These are phyloP conservation scores for Microsporum ferrugineum DNA, from an alignment of 2,329 filamentous ascomycete genomes.

Conservation along the genomic window DNA sequence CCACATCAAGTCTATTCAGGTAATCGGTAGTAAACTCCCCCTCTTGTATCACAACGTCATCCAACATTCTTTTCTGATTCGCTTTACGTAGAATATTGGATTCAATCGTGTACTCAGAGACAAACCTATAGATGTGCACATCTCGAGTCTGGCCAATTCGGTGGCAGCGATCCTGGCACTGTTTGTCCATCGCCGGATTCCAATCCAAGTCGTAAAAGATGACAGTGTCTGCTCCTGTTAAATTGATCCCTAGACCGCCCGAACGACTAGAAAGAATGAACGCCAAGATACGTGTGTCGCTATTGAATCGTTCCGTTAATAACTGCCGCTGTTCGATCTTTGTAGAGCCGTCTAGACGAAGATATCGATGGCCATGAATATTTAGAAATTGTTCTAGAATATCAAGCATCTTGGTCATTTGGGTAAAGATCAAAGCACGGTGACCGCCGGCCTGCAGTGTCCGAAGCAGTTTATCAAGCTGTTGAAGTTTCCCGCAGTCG, in stretches of 20 bases:
- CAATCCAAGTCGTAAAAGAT: constrained; percentile 99
- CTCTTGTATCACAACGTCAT: constrained; percentile 96
- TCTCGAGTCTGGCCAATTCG: constrained; percentile 95
- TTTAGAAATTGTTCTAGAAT: constrained; percentile 96
- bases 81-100: constrained; percentile 95
- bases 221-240: constrained; percentile 92
- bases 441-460: constrained; percentile 81
- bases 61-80: constrained; percentile 93
- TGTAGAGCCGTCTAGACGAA: constrained; percentile 90
- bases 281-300: constrained; percentile 78
- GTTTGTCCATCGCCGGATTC: constrained; percentile 99
- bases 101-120: constrained; percentile 90
- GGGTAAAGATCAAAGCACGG: constrained; percentile 92
- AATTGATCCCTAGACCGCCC: constrained; percentile 87
- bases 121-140: constrained; percentile 92
- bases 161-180: constrained; percentile 94
- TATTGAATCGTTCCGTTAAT: constrained; percentile 92
- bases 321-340: constrained; percentile 94
- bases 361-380: constrained; percentile 92
- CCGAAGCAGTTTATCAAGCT: constrained; percentile 72
- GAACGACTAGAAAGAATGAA: constrained; percentile 95
- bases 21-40: constrained; percentile 97
- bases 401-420: constrained; percentile 98
- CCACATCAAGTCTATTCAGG: constrained; percentile 64
- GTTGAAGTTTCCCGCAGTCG: constrained; percentile 92